These are phyloP conservation scores for Sisymbrium irio DNA, from an alignment of 345 rosid species.

Conservation along the genomic window DNA sequence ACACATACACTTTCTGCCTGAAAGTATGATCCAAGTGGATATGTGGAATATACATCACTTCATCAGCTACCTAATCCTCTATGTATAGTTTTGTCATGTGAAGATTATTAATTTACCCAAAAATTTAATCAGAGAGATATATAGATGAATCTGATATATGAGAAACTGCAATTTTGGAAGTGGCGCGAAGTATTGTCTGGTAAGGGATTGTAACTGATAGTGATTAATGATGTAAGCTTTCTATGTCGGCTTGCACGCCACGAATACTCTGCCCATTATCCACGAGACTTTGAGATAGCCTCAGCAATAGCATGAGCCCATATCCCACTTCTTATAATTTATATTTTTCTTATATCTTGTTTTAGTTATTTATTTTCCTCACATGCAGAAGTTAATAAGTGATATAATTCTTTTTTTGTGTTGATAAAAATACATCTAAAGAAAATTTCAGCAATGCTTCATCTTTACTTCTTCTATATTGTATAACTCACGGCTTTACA, in stretches of 20 bases:
- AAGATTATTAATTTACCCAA: not conserved
- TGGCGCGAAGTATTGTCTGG: not conserved
- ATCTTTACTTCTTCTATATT: not conserved
- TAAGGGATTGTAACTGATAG: not conserved
- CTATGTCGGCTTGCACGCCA: slow-evolving; percentile 36
- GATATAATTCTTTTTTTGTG: not conserved
- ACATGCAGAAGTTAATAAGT: not conserved
- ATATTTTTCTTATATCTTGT: not conserved
- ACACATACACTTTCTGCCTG: not conserved
- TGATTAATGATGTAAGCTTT: slow-evolving; percentile 4
- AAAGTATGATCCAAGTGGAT: not conserved
- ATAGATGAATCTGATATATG: not conserved
- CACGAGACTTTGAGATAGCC: slow-evolving; percentile 14
- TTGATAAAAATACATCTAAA: not conserved
- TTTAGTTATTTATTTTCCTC: slow-evolving; percentile 4
- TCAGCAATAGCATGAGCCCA: slow-evolving; percentile 16
- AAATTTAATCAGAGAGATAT: not conserved
- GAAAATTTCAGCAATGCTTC: slow-evolving; percentile 7
- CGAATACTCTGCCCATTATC: slow-evolving; percentile 20
- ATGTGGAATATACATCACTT: not conserved
- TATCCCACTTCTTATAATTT: slow-evolving; percentile 4
- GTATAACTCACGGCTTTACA: not conserved
- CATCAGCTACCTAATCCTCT: not conserved
- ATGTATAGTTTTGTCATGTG: not conserved
- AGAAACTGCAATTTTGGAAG: not conserved